These are phyloP conservation scores for Cetradonia linearis DNA, from an alignment of 495 filamentous ascomycete genomes.

Conservation along the genomic window DNA sequence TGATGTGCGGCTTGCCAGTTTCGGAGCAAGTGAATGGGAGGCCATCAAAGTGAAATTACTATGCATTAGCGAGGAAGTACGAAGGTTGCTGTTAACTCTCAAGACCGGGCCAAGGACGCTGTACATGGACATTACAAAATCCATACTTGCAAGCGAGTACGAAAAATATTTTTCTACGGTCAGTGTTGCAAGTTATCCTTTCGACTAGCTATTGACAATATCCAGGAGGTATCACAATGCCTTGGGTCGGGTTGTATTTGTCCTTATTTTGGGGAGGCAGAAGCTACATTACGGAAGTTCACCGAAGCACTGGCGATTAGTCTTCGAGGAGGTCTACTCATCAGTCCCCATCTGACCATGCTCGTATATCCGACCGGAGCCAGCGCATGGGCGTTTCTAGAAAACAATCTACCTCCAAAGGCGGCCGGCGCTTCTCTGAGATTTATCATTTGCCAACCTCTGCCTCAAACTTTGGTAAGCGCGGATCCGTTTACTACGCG, in stretches of 20 bases:
- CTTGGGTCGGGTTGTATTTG: constrained; percentile 32
- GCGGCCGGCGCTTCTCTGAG: constrained; percentile 10
- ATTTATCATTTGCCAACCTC: constrained; percentile 16
- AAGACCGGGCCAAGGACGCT: constrained; percentile 23
- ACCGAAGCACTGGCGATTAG: constrained; percentile 25
- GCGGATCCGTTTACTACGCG: background rate
- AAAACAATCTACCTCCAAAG: background rate
- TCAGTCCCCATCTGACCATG: constrained; percentile 13
- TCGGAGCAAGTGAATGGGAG: background rate
- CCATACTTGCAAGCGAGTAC: constrained; percentile 33
- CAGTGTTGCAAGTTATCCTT: constrained; percentile 17
- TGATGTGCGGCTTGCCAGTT: constrained; percentile 1
- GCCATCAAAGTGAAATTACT: background rate
- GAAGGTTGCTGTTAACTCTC: constrained; percentile 25
- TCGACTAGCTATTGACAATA: background rate
- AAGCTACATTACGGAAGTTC: constrained; percentile 26
- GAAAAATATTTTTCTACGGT: constrained; percentile 27
- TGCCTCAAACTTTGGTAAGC: background rate
- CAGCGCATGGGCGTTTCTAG: constrained; percentile 18
- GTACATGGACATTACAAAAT: constrained; percentile 35
- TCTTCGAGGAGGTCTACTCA: constrained; percentile 16
- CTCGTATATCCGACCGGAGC: constrained; percentile 19
- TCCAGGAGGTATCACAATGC: constrained; percentile 7
- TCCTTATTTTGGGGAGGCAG: constrained; percentile 33
- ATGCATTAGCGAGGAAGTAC: background rate